phyloP scores from a whole-genome alignment of 176 grass and related monocot species.

The Avena eriantha region DNA sequence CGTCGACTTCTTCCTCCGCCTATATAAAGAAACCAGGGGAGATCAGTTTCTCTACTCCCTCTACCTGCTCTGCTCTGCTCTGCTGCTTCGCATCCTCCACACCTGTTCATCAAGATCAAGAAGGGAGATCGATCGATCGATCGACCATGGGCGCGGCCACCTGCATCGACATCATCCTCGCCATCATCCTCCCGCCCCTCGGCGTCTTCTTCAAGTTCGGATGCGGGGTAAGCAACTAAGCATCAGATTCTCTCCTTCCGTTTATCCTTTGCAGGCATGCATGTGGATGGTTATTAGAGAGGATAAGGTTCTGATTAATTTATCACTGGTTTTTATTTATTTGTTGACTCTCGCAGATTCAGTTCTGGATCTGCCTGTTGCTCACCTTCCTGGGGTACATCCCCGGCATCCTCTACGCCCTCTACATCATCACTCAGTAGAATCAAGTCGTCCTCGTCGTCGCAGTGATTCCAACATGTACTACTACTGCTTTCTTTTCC shows the following conservation, averaged over 20 bases:
- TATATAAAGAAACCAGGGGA: background rate
- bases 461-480: background rate
- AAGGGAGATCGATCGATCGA: background rate
- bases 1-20: background rate
- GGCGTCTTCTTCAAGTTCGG: conserved; percentile 66
- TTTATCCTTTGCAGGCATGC: too few relatives aligned
- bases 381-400: conserved; percentile 66
- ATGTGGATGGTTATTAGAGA: background rate
- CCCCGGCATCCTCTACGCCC: conserved; percentile 66
- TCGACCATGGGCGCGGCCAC: conserved; percentile 33
- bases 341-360: conserved; percentile 2
- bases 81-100: background rate
- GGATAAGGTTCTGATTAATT: background rate
- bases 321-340: too few relatives aligned
- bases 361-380: conserved; percentile 66
- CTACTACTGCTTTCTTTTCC: background rate
- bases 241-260: background rate
- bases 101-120: background rate
- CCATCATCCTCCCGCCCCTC: conserved; percentile 65
- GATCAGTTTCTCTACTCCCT: background rate
- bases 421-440: conserved; percentile 64
- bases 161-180: conserved; percentile 66
- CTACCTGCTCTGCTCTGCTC: background rate
- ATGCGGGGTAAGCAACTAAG: conserved; percentile 38
- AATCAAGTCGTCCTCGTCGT: background rate